phyloP scores from a whole-genome alignment of 768 basidiomycete species.

The Mycena amicta region DNA sequence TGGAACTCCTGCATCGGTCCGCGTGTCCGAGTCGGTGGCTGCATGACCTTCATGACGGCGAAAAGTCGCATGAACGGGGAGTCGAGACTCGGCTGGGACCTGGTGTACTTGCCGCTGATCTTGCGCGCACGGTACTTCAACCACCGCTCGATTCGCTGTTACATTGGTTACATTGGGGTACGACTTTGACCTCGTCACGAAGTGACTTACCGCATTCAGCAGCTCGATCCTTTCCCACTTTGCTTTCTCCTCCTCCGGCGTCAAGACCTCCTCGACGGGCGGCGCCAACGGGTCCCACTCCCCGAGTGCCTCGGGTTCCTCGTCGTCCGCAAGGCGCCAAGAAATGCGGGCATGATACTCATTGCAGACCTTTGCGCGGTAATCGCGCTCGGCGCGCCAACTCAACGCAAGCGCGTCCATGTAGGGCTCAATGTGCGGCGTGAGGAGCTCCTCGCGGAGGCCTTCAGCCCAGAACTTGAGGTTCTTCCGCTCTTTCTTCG shows the following conservation, averaged over 20 bases:
- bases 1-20: background rate
- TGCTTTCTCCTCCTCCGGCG: no score
- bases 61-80: background rate
- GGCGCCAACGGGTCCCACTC: background rate
- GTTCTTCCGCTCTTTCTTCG: no score
- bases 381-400: background rate
- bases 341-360: background rate
- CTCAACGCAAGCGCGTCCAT: background rate
- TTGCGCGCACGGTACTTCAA: background rate
- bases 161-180: background rate
- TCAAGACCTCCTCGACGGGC: constrained; percentile 1
- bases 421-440: no score
- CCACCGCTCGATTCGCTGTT: background rate
- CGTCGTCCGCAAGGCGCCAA: no score
- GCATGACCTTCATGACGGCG: background rate
- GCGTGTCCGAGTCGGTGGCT: background rate
- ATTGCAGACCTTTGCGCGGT: background rate
- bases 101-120: no score
- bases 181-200: background rate
- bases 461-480: no score
- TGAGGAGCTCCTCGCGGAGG: no score
- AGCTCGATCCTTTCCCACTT: background rate
- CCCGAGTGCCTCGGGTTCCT: background rate
- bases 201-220: background rate
- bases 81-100: background rate